phyloP scores from a whole-genome alignment of 306 rosid species.

The Rubus parviflorus region DNA sequence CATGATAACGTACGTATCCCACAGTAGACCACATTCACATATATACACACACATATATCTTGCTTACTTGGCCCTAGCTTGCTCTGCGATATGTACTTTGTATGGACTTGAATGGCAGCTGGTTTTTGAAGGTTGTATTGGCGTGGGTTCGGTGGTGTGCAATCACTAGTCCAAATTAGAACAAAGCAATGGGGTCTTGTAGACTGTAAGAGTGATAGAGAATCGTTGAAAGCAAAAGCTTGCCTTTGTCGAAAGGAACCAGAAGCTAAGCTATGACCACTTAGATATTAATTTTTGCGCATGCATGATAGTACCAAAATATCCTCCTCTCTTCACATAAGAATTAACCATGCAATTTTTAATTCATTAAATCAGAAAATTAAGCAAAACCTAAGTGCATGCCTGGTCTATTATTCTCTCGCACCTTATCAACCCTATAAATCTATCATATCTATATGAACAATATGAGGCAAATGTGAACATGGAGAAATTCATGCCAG shows the following conservation, averaged over 20 bases:
- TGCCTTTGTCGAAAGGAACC: conserved; percentile 12
- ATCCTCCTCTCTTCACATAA: not conserved
- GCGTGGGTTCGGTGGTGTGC: not conserved
- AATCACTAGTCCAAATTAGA: not conserved
- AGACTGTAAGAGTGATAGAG: not conserved
- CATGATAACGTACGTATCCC: not conserved
- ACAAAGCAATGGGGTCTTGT: not conserved
- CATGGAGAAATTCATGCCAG: too few relatives aligned
- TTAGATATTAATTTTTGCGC: not conserved
- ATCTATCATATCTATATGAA: too few relatives aligned
- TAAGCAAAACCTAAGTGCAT: too few relatives aligned
- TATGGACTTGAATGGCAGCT: conserved; percentile 4
- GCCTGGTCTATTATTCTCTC: too few relatives aligned
- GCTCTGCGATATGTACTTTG: not conserved
- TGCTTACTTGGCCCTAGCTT: not conserved
- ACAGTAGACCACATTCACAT: not conserved
- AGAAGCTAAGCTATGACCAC: not conserved
- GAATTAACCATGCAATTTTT: not conserved
- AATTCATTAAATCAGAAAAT: too few relatives aligned
- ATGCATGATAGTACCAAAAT: conserved; percentile 11
- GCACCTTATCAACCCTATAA: too few relatives aligned
- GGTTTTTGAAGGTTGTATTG: not conserved
- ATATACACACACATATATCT: not conserved
- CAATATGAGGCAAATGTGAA: too few relatives aligned
- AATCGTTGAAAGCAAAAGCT: not conserved